Percentiles rank a stretch among this genome's conserved stretches.
Conservation (phyloP, 2,329 filamentous ascomycete species). For the Colletotrichum neosansevieriae region DNA sequence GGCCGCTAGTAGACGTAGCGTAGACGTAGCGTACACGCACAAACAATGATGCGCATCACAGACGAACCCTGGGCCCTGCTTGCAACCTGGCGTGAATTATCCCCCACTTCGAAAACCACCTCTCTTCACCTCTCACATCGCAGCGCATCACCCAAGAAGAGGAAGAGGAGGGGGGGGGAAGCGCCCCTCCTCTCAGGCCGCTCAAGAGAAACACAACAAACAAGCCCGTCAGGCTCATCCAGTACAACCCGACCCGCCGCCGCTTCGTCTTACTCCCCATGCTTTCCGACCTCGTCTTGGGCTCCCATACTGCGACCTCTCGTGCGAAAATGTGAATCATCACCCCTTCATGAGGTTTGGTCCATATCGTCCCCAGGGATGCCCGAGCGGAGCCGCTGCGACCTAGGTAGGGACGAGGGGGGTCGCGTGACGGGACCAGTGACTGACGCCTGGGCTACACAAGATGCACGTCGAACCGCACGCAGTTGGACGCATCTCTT, state of each 20-base stretch:
- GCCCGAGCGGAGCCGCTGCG: constrained; percentile 18
- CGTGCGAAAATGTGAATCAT: constrained; percentile 1
- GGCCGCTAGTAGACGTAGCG: constrained; percentile 8
- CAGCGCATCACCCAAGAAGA: too few species aligned
- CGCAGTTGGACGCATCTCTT: constrained; percentile 29
- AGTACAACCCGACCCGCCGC: neutral
- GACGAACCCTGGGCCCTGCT: neutral
- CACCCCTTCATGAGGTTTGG: neutral
- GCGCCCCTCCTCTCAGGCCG: too few species aligned
- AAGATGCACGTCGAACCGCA: constrained; percentile 25
- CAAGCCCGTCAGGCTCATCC: too few species aligned
- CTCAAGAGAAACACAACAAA: too few species aligned
- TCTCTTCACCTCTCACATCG: neutral
- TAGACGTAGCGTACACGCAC: too few species aligned
- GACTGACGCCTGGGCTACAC: constrained; percentile 13
- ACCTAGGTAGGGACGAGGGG: neutral
- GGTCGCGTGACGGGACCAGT: constrained; percentile 30
- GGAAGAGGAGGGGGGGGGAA: too few species aligned
- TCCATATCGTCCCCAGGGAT: neutral
- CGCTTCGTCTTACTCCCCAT: neutral
- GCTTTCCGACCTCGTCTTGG: too few species aligned
- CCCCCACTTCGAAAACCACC: neutral
- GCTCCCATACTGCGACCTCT: neutral
- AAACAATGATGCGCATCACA: constrained; percentile 12
- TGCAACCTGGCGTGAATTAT: neutral